These are phyloP conservation scores for Fraxinus paxiana DNA, from an alignment of 305 asterid genomes.

Conservation along the genomic window DNA sequence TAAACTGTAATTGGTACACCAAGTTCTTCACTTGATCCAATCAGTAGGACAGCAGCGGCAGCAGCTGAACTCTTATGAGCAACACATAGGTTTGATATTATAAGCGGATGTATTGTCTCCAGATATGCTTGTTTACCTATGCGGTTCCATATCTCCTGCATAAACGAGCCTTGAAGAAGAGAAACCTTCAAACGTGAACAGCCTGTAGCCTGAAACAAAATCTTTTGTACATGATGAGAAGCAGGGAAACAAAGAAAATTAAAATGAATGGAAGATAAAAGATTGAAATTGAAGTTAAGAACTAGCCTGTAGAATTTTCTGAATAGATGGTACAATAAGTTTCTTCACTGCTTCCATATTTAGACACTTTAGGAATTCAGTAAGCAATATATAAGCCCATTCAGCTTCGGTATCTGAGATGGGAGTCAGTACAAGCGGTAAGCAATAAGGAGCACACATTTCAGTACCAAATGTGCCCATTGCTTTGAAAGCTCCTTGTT, in stretches of 20 bases:
- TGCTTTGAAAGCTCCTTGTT: slow-evolving; percentile 66
- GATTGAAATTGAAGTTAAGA: slow-evolving; percentile 24
- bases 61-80: slow-evolving; percentile 66
- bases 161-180: slow-evolving; percentile 98
- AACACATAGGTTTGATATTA: slow-evolving; percentile 71
- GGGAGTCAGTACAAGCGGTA: slow-evolving; percentile 62
- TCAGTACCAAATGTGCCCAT: slow-evolving; percentile 86
- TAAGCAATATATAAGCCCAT: slow-evolving; percentile 72
- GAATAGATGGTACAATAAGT: slow-evolving; percentile 70
- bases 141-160: slow-evolving; percentile 78
- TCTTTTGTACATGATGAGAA: slow-evolving; percentile 24
- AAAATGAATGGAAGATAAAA: slow-evolving; percentile 14
- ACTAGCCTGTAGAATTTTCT: slow-evolving; percentile 85
- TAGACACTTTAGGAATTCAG: slow-evolving; percentile 70
- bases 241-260: slow-evolving; percentile 14
- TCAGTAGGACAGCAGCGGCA: slow-evolving; percentile 86
- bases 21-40: slow-evolving; percentile 95
- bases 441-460: slow-evolving; percentile 93
- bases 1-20: slow-evolving; percentile 90
- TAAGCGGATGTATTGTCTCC: slow-evolving; percentile 74
- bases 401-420: slow-evolving; percentile 77
- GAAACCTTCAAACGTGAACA: slow-evolving; percentile 87
- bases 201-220: slow-evolving; percentile 62
- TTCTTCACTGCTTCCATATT: slow-evolving; percentile 58
- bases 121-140: slow-evolving; percentile 81